These are phyloP conservation scores for Saccharomycopsis lassenensis DNA, from an alignment of 805 yeast species.

Conservation along the genomic window DNA sequence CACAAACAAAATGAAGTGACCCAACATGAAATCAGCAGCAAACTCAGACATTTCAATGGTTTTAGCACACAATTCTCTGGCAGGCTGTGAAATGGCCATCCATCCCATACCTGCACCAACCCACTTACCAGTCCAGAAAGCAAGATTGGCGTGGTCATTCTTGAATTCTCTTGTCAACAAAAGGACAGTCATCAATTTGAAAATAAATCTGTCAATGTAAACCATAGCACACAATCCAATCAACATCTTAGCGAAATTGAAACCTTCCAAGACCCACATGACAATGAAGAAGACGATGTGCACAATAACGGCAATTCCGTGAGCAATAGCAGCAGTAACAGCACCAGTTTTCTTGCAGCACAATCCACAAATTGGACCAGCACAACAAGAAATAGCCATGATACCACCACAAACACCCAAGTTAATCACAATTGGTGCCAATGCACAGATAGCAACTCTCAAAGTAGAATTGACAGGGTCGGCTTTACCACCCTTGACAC, in stretches of 20 bases:
- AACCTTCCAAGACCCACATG: conserved; percentile 57
- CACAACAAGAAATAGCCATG: conserved; percentile 84
- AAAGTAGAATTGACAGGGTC: conserved; percentile 51
- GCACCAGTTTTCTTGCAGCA: conserved; percentile 37
- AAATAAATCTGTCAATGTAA: conserved; percentile 46
- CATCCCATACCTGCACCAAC: conserved; percentile 50
- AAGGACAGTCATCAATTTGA: conserved; percentile 38
- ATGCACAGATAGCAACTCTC: conserved; percentile 67
- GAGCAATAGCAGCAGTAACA: conserved; percentile 45
- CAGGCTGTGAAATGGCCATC: conserved; percentile 49
- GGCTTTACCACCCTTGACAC: conserved; percentile 40
- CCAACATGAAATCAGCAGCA: conserved; percentile 50
- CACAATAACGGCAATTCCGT: conserved; percentile 38
- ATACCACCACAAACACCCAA: conserved; percentile 74
- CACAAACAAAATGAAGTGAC: conserved; percentile 44
- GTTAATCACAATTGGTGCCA: conserved; percentile 87
- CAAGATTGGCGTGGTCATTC: conserved; percentile 47
- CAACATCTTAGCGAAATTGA: conserved; percentile 49
- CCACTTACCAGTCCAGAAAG: conserved; percentile 83
- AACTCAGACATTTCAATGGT: conserved; percentile 56
- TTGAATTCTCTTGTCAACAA: conserved; percentile 52
- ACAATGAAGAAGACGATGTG: conserved; percentile 49
- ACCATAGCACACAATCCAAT: conserved; percentile 49
- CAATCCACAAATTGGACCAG: conserved; percentile 89
- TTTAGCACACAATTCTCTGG: conserved; percentile 54